Evolutionary conservation across 2,329 filamentous ascomycete species (phyloP).

Genomic region (Thielaviopsis cerberus): DNA sequence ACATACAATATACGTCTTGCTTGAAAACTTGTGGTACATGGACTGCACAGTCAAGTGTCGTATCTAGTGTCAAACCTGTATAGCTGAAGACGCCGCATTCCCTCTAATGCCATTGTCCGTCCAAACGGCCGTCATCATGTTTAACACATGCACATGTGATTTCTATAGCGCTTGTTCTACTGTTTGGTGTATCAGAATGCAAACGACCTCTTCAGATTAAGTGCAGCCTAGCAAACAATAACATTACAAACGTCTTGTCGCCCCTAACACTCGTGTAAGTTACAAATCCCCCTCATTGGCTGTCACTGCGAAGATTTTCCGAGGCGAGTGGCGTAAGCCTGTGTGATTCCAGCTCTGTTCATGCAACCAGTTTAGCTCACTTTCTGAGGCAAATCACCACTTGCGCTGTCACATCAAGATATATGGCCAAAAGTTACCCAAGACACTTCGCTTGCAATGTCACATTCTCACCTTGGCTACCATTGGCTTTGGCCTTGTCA

Average conservation of each 20-base stretch:
- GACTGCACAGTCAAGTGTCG: not conserved
- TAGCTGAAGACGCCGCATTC: not conserved
- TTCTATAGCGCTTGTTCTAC: no score
- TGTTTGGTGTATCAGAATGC: no score
- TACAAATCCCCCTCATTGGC: not conserved
- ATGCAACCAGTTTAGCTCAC: not conserved
- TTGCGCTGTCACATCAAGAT: not conserved
- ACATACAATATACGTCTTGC: not conserved
- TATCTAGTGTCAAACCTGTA: not conserved
- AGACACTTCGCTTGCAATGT: not conserved
- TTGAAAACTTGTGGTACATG: not conserved
- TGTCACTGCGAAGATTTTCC: not conserved
- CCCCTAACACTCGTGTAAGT: not conserved
- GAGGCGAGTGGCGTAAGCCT: not conserved
- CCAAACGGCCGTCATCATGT: no score
- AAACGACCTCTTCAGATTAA: no score
- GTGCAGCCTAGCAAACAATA: no score
- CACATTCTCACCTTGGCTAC: not conserved
- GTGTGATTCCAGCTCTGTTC: not conserved
- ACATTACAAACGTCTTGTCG: not conserved
- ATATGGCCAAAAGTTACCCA: not conserved
- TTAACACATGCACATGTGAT: no score
- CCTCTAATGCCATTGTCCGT: not conserved
- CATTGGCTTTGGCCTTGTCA: not conserved
- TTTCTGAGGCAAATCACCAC: not conserved